A percentile compares a stretch with the other conserved stretches of the same genome.
Evolutionary conservation across 2,329 filamentous ascomycete species (phyloP).

Genomic region (Fusarium sp.): DNA sequence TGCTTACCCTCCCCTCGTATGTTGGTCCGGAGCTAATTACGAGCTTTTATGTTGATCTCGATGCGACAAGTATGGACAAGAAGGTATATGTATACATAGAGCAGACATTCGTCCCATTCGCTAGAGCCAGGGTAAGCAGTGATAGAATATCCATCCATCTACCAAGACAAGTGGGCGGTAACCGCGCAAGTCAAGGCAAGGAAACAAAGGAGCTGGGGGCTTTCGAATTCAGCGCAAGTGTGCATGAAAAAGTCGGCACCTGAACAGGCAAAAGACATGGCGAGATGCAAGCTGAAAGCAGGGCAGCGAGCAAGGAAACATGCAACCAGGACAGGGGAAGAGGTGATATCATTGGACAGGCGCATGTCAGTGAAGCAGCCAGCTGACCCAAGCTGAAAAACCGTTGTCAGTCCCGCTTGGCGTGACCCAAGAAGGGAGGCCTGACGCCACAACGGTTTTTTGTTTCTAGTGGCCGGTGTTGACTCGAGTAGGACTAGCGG

Average conservation of each 20-base stretch:
- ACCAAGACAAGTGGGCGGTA: not conserved
- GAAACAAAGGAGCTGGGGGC: too few relatives aligned
- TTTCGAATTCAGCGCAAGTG: not conserved
- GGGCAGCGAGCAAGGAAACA: slow-evolving; percentile 27
- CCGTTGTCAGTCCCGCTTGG: slow-evolving; percentile 43
- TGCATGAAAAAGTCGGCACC: slow-evolving; percentile 10
- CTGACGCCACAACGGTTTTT: slow-evolving; percentile 46
- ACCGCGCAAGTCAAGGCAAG: not conserved
- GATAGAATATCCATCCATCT: not conserved
- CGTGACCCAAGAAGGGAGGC: slow-evolving; percentile 34
- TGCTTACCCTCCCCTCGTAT: not conserved
- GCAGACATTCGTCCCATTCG: not conserved
- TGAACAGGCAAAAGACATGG: slow-evolving; percentile 32
- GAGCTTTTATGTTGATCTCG: not conserved
- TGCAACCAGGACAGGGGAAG: slow-evolving; percentile 31
- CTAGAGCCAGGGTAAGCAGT: not conserved
- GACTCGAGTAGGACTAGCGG: slow-evolving; percentile 31
- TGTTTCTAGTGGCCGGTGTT: slow-evolving; percentile 42
- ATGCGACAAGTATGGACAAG: not conserved
- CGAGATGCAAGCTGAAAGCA: slow-evolving; percentile 31
- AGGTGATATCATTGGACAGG: slow-evolving; percentile 27
- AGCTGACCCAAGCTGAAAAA: slow-evolving; percentile 47
- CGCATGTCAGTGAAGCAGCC: slow-evolving; percentile 25
- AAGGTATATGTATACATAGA: slow-evolving; percentile 2
- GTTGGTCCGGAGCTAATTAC: slow-evolving; percentile 1